Evolutionary conservation across 202 grass and related monocot species (phyloP).

Genomic region (Elaeis oleifera): DNA sequence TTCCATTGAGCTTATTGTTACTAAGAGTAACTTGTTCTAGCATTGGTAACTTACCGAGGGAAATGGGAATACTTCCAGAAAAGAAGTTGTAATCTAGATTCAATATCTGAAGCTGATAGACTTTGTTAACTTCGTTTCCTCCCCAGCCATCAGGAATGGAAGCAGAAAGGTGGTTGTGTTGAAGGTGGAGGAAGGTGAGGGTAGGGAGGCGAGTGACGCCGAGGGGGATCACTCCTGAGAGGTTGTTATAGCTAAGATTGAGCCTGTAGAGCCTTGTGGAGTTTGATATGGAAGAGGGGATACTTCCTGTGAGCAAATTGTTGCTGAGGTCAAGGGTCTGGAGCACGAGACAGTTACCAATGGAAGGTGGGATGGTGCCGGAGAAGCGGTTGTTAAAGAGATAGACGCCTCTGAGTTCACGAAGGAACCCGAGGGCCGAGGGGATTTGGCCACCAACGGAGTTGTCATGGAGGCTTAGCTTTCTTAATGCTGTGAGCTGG

Average conservation of each 20-base stretch:
- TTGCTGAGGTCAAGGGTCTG: conserved; percentile 84
- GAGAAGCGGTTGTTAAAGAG: conserved; percentile 96
- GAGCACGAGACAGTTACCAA: conserved; percentile 54
- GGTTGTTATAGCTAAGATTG: conserved; percentile 77
- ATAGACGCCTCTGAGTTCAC: conserved; percentile 61
- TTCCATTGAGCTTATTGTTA: conserved; percentile 10
- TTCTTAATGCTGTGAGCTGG: conserved; percentile 65
- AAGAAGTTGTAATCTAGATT: conserved; percentile 14
- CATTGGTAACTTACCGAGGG: conserved; percentile 6
- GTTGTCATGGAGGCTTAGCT: conserved; percentile 92
- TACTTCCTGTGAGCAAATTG: conserved; percentile 54
- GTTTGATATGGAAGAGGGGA: conserved; percentile 53
- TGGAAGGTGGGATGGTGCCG: conserved; percentile 44
- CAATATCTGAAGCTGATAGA: conserved; percentile 5
- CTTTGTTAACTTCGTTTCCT: background rate
- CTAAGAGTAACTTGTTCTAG: conserved; percentile 2
- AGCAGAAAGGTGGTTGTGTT: conserved; percentile 59
- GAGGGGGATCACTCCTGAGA: conserved; percentile 51
- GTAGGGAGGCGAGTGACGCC: conserved; percentile 37
- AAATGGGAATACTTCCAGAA: conserved; percentile 11
- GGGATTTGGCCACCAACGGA: conserved; percentile 59
- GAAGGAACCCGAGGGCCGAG: conserved; percentile 53
- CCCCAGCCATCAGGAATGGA: conserved; percentile 52
- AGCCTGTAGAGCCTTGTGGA: conserved; percentile 53
- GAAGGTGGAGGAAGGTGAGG: conserved; percentile 48